Conservation (phyloP, 352 stramenopile genomes). For the Elongisporangium undulatum region DNA sequence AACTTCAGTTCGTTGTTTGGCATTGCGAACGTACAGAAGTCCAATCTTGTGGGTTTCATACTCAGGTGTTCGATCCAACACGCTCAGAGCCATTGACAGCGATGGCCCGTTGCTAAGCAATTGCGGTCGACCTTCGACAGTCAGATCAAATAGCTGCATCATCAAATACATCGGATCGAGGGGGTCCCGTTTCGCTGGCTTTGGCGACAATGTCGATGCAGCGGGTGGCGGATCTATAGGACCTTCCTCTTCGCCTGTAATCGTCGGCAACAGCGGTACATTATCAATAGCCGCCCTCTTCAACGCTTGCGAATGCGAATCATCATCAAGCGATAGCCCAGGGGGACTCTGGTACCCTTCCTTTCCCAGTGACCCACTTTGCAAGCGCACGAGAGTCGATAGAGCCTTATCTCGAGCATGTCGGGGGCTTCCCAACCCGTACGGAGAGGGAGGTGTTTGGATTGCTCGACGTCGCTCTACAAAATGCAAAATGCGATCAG, state of each 20-base stretch:
- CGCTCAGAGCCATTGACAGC: constrained; percentile 56
- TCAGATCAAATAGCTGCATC: constrained; percentile 80
- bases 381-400: background rate
- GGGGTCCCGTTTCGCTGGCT: constrained; percentile 2
- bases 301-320: background rate
- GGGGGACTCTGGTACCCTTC: background rate
- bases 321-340: background rate
- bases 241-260: background rate
- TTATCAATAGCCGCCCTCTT: background rate
- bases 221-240: background rate
- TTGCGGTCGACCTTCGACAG: constrained; percentile 44
- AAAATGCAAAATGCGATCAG: constrained; percentile 5
- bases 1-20: constrained; percentile 51
- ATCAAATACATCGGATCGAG: constrained; percentile 74
- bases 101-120: constrained; percentile 49
- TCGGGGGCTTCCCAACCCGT: background rate
- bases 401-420: background rate
- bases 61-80: constrained; percentile 76
- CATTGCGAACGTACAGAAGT: constrained; percentile 61
- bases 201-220: background rate
- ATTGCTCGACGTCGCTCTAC: constrained; percentile 8
- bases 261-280: background rate
- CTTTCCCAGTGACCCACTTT: background rate
- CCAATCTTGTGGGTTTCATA: constrained; percentile 88
- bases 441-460: background rate